Evolutionary conservation across 352 stramenopile genomes (phyloP), one percentile per base, ranked within the genome.

Genomic region (Pythium folliculosum): DNA sequence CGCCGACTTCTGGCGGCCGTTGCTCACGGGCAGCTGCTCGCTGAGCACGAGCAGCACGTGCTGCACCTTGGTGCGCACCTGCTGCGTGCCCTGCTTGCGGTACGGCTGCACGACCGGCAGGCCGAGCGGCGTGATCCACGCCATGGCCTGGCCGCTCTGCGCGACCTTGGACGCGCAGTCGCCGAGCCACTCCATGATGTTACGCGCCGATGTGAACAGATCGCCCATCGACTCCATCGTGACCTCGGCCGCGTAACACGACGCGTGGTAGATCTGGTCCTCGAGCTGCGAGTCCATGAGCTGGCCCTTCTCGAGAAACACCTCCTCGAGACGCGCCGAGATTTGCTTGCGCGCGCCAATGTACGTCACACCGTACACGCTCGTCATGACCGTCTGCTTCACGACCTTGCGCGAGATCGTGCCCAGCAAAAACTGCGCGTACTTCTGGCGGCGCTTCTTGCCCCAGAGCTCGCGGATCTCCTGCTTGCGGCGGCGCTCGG

Each of bases 321-420:
- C 84, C 63, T 99, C 95, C 75, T 98, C 85, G 48, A 99, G 89
- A 63, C 97, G 97, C 49, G 95, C 94, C 67, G 95, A 89, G 69
- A 99, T 99, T 89, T 99, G 98, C 70, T 98, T 94, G 19, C 96
- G 89, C 14, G 98, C 97, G n/a, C 98, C 98, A 63, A 99, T 98
- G 72, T 98, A 99, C 10, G 98, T 99, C 25, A 99, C 98, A 61
- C 98, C 98, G 70, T 99, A 99, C 32, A 99, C 98, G 64, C 94
- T 99, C 25, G 98, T 99, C 98, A 99, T 99, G 1, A 99, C 98
- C 47, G 98, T 99, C 78, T 99, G 94, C 83, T 99, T 99, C 32
- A 99, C 97, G 19, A 99, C 96, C 77, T 99, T 98, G 32, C 97
- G 89, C 65, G 80, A 91, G 59, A 95, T 95, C 10, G 77, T 87